phyloP scores from a whole-genome alignment of 768 basidiomycete genomes.

The Naganishia kalamii region DNA sequence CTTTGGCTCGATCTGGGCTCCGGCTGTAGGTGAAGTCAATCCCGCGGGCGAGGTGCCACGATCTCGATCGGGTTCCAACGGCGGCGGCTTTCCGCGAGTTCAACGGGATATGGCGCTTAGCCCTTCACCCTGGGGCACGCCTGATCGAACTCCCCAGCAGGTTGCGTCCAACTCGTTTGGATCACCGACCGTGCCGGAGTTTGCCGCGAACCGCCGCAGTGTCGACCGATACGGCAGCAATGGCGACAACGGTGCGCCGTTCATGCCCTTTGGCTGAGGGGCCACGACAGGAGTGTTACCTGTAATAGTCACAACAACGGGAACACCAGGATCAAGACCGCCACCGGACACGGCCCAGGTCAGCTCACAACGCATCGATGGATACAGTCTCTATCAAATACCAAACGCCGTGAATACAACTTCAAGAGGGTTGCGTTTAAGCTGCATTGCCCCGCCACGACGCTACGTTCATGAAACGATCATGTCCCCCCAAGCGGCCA shows the following conservation, averaged over 20 bases:
- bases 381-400: no score
- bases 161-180: conserved; percentile 4
- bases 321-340: no score
- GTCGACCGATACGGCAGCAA: background rate
- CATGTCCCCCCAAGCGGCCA: conserved; percentile 51
- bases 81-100: conserved; percentile 12
- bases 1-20: conserved; percentile 20
- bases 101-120: conserved; percentile 3
- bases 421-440: no score
- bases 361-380: background rate
- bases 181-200: background rate
- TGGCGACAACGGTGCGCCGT: background rate
- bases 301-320: no score
- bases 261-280: background rate
- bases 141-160: conserved; percentile 6
- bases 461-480: no score
- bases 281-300: no score
- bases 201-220: background rate
- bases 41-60: background rate
- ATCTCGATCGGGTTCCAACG: conserved; percentile 15
- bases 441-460: no score
- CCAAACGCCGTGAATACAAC: no score
- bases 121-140: conserved; percentile 1
- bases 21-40: conserved; percentile 4
- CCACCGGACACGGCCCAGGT: background rate